Conservation (phyloP, 257 asterid species). For the Solanum ossicruentum region DNA sequence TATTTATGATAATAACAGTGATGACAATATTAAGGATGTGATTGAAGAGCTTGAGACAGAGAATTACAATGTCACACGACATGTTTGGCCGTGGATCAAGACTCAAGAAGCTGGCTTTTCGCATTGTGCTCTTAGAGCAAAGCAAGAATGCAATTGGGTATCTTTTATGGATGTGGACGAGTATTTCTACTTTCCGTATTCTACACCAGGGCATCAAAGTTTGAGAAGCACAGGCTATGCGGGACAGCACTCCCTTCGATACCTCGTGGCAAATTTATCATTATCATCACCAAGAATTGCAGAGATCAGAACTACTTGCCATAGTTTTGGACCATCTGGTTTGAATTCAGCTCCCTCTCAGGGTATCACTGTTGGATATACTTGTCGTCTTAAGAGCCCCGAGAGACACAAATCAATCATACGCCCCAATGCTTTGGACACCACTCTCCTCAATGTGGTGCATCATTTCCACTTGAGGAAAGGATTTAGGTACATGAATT, state of each 20-base stretch:
- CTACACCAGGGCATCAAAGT: slow-evolving; percentile 19
- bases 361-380: slow-evolving; percentile 84
- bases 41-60: slow-evolving; percentile 38
- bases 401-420: slow-evolving; percentile 94
- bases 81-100: slow-evolving; percentile 96
- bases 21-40: slow-evolving; percentile 48
- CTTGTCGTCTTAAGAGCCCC: slow-evolving; percentile 83
- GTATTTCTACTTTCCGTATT: slow-evolving; percentile 68
- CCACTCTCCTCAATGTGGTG: slow-evolving; percentile 67
- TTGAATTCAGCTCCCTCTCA: slow-evolving; percentile 42
- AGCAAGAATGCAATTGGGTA: slow-evolving; percentile 67
- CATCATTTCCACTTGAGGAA: slow-evolving; percentile 68
- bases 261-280: slow-evolving; percentile 46
- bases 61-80: slow-evolving; percentile 58
- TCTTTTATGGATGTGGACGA: slow-evolving; percentile 97
- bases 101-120: slow-evolving; percentile 99
- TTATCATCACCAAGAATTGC: slow-evolving; percentile 39
- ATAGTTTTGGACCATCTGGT: slow-evolving; percentile 92
- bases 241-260: slow-evolving; percentile 40
- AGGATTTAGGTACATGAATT: slow-evolving; percentile 46
- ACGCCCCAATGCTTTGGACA: slow-evolving; percentile 59
- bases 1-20: slow-evolving; percentile 81
- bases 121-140: slow-evolving; percentile 80
- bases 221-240: slow-evolving; percentile 28
- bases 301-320: slow-evolving; percentile 79